Conservation (phyloP, 164 flowering plant species). For the Piper longum region DNA sequence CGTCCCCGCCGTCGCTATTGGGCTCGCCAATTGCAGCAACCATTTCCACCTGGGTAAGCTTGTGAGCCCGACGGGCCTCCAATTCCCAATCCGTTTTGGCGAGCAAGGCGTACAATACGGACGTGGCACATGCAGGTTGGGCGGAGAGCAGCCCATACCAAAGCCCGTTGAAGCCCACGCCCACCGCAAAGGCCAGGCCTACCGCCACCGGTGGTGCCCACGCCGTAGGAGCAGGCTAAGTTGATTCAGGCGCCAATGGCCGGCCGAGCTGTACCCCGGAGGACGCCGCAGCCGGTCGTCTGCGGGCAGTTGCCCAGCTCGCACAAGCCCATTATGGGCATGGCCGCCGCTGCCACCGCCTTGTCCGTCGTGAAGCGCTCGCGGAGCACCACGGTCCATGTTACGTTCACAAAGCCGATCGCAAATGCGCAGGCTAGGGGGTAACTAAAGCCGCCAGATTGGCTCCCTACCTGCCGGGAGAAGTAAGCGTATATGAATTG, state of each 20-base stretch:
- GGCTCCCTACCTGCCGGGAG: constrained; percentile 70
- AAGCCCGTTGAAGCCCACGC: constrained; percentile 66
- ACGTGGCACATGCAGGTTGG: constrained; percentile 64
- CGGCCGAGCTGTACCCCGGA: constrained; percentile 83
- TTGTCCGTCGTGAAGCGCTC: constrained; percentile 54
- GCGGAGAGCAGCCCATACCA: constrained; percentile 85
- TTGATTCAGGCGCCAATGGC: constrained; percentile 73
- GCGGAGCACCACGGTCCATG: constrained; percentile 60
- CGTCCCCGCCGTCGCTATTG: constrained; percentile 16
- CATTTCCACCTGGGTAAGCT: constrained; percentile 45
- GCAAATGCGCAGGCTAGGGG: constrained; percentile 53
- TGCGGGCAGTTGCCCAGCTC: constrained; percentile 98
- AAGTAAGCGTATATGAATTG: too few species aligned
- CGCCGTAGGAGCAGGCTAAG: constrained; percentile 66
- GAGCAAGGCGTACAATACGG: constrained; percentile 46
- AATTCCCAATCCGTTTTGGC: constrained; percentile 67
- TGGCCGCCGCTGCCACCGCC: constrained; percentile 51
- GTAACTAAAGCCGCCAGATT: constrained; percentile 81
- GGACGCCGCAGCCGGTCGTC: constrained; percentile 88
- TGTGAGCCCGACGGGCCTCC: constrained; percentile 54
- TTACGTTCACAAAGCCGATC: constrained; percentile 53
- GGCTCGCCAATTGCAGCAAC: neutral
- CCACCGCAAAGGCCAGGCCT: constrained; percentile 53
- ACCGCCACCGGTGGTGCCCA: constrained; percentile 90
- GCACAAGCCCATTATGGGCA: constrained; percentile 82